Evolutionary conservation across 148 eudicot species (phyloP), one percentile per base, ranked within the genome.

Genomic region (Nepenthes mirabilis): DNA sequence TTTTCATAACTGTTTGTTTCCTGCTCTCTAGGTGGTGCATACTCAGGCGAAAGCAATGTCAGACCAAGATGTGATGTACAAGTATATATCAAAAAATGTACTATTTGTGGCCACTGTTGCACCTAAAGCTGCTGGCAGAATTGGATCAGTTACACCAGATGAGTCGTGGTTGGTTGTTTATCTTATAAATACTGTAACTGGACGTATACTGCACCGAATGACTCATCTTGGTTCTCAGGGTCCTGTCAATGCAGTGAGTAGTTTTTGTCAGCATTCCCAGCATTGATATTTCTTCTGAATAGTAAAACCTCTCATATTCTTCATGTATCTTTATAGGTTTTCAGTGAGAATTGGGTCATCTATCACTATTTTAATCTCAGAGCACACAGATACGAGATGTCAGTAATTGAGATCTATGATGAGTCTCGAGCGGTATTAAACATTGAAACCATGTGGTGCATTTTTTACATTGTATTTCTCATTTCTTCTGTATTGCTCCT

Each of bases 281-380:
- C 34, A 23, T 32, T 32, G 33, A 57, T 12, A 50, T 45, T 47
- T 13, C 55, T 54, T 56, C 58, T 76, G 23, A 3, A 5, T 53
- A 32, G 33, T 47, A 36, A 5, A 2, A n/a, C 34, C 43, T 47
- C 43, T 33, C 34, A 37, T 5, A 3, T 35, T 34, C 9, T 53
- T 56, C 5, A 61, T 43, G 2, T 56, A 47, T 68, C 47, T 73
- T 9, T 80, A 75, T 66, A 94, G 99, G 99, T 90, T 60, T 81
- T 94, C 67, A 89, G 99, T 71, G 99, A 94, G 81, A 94, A 94
- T 66, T 94, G 99, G 99, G 88, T 94, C 71, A 93, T 89, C 73
- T 94, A 94, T 75, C 99, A 94, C 82, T 89, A 89, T 72, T 94
- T 94, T 69, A 94, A 90, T 71, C 84, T 94, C 64, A 81, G 87